Conservation (phyloP, 495 filamentous ascomycete species). For the Aspergillus bridgeri region DNA sequence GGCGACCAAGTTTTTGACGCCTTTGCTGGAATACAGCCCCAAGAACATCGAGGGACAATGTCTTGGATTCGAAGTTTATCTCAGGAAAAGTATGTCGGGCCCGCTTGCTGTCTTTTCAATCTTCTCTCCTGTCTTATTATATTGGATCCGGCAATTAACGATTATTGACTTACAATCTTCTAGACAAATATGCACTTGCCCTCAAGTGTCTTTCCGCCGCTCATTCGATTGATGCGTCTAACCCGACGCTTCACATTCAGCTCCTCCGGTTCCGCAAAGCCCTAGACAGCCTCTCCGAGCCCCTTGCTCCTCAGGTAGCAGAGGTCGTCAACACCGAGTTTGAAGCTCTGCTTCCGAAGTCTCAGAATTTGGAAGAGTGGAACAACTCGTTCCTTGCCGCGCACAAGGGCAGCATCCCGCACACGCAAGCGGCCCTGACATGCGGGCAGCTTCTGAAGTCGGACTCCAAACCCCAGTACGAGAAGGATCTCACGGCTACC, state of each 20-base stretch:
- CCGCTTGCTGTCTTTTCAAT: too few relatives aligned
- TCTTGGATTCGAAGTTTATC: slow-evolving; percentile 84
- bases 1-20: slow-evolving; percentile 80
- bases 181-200: slow-evolving; percentile 81
- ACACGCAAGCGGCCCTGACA: slow-evolving; percentile 61
- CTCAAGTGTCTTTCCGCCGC: slow-evolving; percentile 80
- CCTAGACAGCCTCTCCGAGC: slow-evolving; percentile 51
- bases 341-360: slow-evolving; percentile 52
- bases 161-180: slow-evolving; percentile 26
- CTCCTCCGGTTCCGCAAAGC: slow-evolving; percentile 63
- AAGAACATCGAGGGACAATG: slow-evolving; percentile 78
- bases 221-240: slow-evolving; percentile 59
- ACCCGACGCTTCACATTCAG: slow-evolving; percentile 78
- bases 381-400: slow-evolving; percentile 64
- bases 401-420: slow-evolving; percentile 59
- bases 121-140: neutral
- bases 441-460: slow-evolving; percentile 58
- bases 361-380: slow-evolving; percentile 56
- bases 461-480: slow-evolving; percentile 51
- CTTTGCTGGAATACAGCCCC: slow-evolving; percentile 76
- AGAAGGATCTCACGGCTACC: slow-evolving; percentile 57
- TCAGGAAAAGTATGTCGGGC: slow-evolving; percentile 64
- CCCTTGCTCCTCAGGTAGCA: slow-evolving; percentile 56
- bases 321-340: slow-evolving; percentile 66
- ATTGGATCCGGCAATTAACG: neutral